Base-by-base conservation (phyloP, 2,329 filamentous ascomycete species). In the Colletotrichum aenigma region DNA sequence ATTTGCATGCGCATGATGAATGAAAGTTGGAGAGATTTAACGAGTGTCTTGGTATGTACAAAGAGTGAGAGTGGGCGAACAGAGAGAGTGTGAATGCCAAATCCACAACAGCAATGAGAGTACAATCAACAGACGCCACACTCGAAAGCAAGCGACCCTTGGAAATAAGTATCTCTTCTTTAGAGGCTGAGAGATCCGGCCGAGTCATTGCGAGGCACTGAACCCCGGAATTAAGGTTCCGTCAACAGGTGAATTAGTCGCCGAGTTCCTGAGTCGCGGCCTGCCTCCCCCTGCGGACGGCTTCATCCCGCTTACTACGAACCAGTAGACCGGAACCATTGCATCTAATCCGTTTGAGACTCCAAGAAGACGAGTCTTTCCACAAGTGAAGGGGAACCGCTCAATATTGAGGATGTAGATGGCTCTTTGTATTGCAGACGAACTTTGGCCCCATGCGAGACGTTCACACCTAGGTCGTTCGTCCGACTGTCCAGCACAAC, bases 261-360 rank as follows among this genome's bases (percentile, higher is more conserved):
- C 43, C 43, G 43, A 21, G 43, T 48, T 48, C 43, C 43, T 48
- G 43, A 48, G 43, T 48, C 43, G 43, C 43, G 43, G 18, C 9
- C n/a, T 48, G n/a, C 1, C 6, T 0, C 0, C 43, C 3, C n/a
- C n/a, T n/a, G 43, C 43, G n/a, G 43, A 48, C n/a, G 6, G 6
- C 4, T 21, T 48, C 10, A 12, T 48, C 43, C 43, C 43, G 43
- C 43, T 21, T 1, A 36, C 16, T 13, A 6, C 1, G 0, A 36
- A 36, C 6, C 34, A 36, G 34, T 16, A 36, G 34, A 15, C 6
- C 16, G 13, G 13, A 36, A n/a, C 9, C 4, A 6, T n/a, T 12
- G 6, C 38, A 2, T 12, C 8, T 48, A 43, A n/a, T n/a, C 18
- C 18, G 4, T 12, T 12, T 12, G 10, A 4, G 38, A 48, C 6